Percentiles rank a stretch among this genome's conserved stretches.
Conservation (phyloP, 1,139 yeast species). For the Taphrina pruni region DNA sequence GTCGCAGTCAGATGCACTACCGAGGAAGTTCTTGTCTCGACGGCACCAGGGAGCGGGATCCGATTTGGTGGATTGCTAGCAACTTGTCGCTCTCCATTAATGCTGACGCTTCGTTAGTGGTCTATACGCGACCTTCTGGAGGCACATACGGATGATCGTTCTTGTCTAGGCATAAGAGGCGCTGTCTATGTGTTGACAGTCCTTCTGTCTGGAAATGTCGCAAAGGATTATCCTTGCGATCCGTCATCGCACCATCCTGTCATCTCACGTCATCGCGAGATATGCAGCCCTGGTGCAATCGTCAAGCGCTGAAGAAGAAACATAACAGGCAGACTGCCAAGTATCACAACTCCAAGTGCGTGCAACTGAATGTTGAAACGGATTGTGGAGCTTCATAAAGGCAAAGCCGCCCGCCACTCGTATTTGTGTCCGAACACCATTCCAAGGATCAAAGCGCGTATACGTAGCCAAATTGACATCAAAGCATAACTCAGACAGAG, state of each 20-base stretch:
- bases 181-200: neutral
- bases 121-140: neutral
- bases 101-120: neutral
- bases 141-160: conserved; percentile 2
- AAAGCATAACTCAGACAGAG: neutral
- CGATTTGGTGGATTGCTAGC: neutral
- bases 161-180: conserved; percentile 14
- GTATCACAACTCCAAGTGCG: neutral
- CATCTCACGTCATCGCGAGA: conserved; percentile 3
- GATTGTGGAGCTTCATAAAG: conserved; percentile 2
- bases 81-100: neutral
- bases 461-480: neutral
- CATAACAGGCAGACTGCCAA: too few species aligned
- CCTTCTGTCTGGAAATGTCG: conserved; percentile 14
- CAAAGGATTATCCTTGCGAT: conserved; percentile 15
- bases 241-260: conserved; percentile 6
- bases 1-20: neutral
- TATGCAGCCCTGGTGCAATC: too few species aligned
- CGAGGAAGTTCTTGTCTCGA: neutral
- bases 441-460: neutral
- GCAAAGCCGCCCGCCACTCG: conserved; percentile 1
- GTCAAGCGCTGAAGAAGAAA: too few species aligned
- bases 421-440: neutral
- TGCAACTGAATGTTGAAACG: neutral
- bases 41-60: conserved; percentile 2